Evolutionary conservation across 202 grass and related monocot species (phyloP), one percentile per base, ranked within the genome.

Genomic region (Alloteropsis angusta): DNA sequence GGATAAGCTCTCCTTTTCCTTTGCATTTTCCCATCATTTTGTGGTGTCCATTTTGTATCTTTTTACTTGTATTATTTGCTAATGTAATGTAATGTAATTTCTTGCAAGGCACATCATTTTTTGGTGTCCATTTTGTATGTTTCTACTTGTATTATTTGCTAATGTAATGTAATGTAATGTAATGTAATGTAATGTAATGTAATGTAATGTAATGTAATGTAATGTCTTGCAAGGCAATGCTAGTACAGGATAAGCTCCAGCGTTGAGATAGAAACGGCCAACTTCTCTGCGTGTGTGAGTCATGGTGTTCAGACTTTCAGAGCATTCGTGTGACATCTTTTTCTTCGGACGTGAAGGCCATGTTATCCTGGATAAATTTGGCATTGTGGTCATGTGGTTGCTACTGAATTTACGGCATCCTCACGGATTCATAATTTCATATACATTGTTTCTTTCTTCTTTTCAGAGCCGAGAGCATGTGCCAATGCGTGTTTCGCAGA

Each of bases 61-160:
- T 34, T 34, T 14, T 60, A 17, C 28, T 36, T 6, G 0, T 30
- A 30, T 30, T 30, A 30, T 1, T 59, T 30, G 46, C n/a, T n/a
- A n/a, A n/a, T n/a, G 41, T 11, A 5, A 43, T 7, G n/a, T n/a
- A n/a, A n/a, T n/a, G 10, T 8, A 43, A 69, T 85, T 44, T 53
- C 71, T 57, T 75, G 68, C 39, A 80, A 59, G 68, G 63, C 57
- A 52, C 66, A 65, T 79, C 83, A 72, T 85, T 65, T 55, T 60
- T n/a, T 3, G 6, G 16, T 53, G 34, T 72, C 48, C 30, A 28
- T 74, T 52, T 73, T 7, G 2, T 35, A 8, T 14, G 3, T 0
- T 34, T 34, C 26, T 60, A 17, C 28, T 36, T 6, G 0, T 30
- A 30, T 30, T 30, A 30, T 1, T 59, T 30, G n/a, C n/a, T n/a